phyloP scores from a whole-genome alignment of 75 land plant genomes.

The Pinus taeda region DNA sequence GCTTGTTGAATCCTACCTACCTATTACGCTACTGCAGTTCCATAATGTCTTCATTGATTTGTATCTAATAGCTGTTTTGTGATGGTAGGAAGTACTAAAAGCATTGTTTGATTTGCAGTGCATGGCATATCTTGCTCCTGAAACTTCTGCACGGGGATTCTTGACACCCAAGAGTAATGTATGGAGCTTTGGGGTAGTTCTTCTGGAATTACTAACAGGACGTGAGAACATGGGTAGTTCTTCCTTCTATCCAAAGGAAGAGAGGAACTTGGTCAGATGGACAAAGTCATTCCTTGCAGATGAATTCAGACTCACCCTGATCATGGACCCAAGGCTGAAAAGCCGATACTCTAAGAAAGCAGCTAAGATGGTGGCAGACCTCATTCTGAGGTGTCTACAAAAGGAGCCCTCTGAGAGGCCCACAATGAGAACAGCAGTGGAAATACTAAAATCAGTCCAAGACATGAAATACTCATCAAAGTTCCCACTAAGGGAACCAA shows the following conservation, averaged over 20 bases:
- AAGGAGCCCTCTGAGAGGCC: conserved; percentile 79
- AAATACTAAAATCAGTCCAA: conserved; percentile 53
- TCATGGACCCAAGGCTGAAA: conserved; percentile 81
- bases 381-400: conserved; percentile 72
- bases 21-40: neutral
- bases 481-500: conserved; percentile 65
- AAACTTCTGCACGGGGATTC: conserved; percentile 55
- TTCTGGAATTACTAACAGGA: conserved; percentile 92
- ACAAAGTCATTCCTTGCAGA: conserved; percentile 72
- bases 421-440: conserved; percentile 71
- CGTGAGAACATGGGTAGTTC: conserved; percentile 49
- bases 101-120: conserved; percentile 33
- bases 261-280: conserved; percentile 80
- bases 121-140: conserved; percentile 56
- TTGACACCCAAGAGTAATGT: conserved; percentile 85
- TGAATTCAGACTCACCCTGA: conserved; percentile 65
- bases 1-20: neutral
- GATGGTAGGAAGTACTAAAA: neutral
- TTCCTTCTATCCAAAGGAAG: conserved; percentile 47
- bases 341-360: conserved; percentile 71
- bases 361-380: conserved; percentile 63
- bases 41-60: neutral
- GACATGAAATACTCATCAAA: conserved; percentile 53
- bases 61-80: neutral
- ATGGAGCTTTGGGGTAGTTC: conserved; percentile 93